Evolutionary conservation across 129 eudicot genomes (phyloP), one percentile per base, ranked within the genome.

Genomic region (Pittosporum tobira): DNA sequence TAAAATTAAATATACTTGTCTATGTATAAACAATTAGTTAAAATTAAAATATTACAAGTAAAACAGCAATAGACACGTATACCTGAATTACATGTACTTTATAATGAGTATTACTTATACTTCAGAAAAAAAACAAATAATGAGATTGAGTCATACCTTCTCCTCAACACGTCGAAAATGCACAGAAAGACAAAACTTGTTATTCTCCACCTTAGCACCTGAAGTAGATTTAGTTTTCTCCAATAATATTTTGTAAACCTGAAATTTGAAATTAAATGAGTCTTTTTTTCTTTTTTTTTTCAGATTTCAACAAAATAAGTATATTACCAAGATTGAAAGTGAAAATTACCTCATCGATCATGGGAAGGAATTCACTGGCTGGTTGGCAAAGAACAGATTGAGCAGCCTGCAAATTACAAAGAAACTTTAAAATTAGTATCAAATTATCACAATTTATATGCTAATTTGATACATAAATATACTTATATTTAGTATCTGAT

Each of bases 141-240:
- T 15, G n/a, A n/a, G 12, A 16, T 3, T 27, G 30, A 9, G 52
- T 46, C 50, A 11, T 77, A 77, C 84, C 80, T 71, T 85, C 31
- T 85, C 95, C 57, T 85, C 95, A 54, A 85, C 95, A 62, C 95
- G 71, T 43, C 95, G 84, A 47, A 79, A 85, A 69, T 85, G 95
- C 4, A 85, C 90, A 36, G 90, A 85, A 2, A 79, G 23, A 42
- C 95, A 85, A 37, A 85, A 85, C 46, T 86, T 86, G 71, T 86
- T 86, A 54, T 82, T 82, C 70, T 86, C 95, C 73, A 86, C 91
- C 59, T 46, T 86, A 48, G 84, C 84, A 59, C 95, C 95, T 21
- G 79, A 73, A 2, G 87, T 85, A 1, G 74, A 77, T 57, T 82
- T 78, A 13, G 89, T 81, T 71, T 78, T 83, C 68, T 79, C 84